Conservation (phyloP, 306 rosid genomes). For the Medicago ruthenica region DNA sequence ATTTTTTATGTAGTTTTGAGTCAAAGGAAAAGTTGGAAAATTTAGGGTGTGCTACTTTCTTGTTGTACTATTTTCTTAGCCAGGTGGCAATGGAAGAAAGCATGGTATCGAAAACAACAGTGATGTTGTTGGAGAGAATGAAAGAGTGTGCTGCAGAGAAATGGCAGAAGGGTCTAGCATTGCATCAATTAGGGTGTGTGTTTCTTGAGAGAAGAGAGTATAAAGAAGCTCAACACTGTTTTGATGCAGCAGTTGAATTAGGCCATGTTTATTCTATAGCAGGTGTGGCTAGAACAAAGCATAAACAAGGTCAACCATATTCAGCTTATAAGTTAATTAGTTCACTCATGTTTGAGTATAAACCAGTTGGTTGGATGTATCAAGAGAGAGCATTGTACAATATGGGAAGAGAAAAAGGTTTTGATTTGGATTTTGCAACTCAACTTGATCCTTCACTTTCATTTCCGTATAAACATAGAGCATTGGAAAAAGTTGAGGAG, state of each 20-base stretch:
- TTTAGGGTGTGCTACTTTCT: constrained; percentile 65
- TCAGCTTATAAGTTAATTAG: constrained; percentile 74
- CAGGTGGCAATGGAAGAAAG: constrained; percentile 81
- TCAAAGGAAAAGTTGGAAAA: constrained; percentile 60
- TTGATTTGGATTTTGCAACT: constrained; percentile 76
- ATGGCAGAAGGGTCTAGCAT: constrained; percentile 75
- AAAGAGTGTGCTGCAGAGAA: constrained; percentile 61
- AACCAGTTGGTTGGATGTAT: constrained; percentile 89
- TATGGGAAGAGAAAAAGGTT: constrained; percentile 68
- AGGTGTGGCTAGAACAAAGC: constrained; percentile 77
- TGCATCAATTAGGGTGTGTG: constrained; percentile 77
- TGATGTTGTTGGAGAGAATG: constrained; percentile 72
- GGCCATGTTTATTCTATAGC: constrained; percentile 80
- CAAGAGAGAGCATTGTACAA: constrained; percentile 80
- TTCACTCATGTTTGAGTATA: constrained; percentile 66
- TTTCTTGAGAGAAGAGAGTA: constrained; percentile 70
- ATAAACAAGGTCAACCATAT: constrained; percentile 74
- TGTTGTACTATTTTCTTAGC: constrained; percentile 75
- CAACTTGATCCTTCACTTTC: constrained; percentile 78
- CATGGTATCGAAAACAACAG: constrained; percentile 63
- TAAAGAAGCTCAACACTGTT: constrained; percentile 58
- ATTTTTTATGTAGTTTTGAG: constrained; percentile 55
- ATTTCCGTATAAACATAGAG: constrained; percentile 73
- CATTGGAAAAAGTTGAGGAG: constrained; percentile 65
- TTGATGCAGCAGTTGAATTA: constrained; percentile 64